Percentiles rank a stretch among this genome's conserved stretches.
These are phyloP conservation scores for Colletotrichum falcatum DNA, from an alignment of 2,329 filamentous ascomycete species.

Conservation along the genomic window DNA sequence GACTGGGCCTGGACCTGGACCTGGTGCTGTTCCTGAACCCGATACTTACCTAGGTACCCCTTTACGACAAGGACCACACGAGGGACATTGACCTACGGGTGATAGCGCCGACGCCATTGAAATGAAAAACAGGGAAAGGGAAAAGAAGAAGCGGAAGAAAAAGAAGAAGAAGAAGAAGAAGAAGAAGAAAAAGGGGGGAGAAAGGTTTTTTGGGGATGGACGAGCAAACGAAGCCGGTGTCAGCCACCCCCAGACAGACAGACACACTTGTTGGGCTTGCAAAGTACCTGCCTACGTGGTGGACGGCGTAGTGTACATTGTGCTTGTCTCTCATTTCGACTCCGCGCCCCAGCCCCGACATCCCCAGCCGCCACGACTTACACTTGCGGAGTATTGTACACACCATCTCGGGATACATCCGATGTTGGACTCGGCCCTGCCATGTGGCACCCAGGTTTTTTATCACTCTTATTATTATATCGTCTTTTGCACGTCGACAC, in stretches of 20 bases:
- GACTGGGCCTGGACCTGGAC: too few relatives aligned
- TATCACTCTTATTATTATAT: too few relatives aligned
- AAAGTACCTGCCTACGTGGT: too few relatives aligned
- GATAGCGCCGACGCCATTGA: background rate
- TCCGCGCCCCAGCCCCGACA: background rate
- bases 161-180: background rate
- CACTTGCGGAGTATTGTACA: slow-evolving; percentile 1
- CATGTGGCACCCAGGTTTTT: slow-evolving; percentile 4
- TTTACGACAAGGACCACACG: background rate
- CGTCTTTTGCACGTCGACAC: background rate
- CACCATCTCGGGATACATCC: slow-evolving; percentile 3
- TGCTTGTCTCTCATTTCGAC: too few relatives aligned
- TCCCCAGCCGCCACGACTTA: background rate
- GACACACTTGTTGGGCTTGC: background rate
- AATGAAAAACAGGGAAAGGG: too few relatives aligned
- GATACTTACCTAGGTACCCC: background rate
- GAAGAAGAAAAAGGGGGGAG: background rate
- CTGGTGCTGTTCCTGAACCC: background rate
- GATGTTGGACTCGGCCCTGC: slow-evolving; percentile 1
- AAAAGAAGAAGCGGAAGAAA: too few relatives aligned
- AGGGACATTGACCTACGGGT: background rate
- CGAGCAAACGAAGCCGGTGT: too few relatives aligned
- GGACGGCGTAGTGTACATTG: too few relatives aligned
- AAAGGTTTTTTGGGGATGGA: too few relatives aligned
- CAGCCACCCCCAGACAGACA: too few relatives aligned